Percentiles rank a stretch among this genome's conserved stretches.
Conservation (phyloP, 2,329 filamentous ascomycete genomes). For the Fusarium sp. region DNA sequence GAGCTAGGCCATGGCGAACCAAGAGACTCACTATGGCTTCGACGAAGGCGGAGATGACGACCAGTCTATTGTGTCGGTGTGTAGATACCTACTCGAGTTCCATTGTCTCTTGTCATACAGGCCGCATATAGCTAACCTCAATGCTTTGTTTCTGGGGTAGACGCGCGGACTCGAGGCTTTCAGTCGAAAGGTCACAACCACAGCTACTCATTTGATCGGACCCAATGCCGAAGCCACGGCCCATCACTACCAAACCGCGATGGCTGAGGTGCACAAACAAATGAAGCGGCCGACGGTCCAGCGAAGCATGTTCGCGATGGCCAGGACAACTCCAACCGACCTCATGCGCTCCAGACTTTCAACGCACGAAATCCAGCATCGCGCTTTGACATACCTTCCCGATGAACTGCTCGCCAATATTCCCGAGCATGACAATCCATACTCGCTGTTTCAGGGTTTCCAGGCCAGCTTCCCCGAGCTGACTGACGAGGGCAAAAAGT, state of each 20-base stretch:
- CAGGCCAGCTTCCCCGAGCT: constrained; percentile 84
- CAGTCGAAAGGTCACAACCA: constrained; percentile 92
- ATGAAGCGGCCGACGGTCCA: constrained; percentile 85
- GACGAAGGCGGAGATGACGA: constrained; percentile 59
- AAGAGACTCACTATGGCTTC: constrained; percentile 58
- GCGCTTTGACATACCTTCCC: constrained; percentile 86
- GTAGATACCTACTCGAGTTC: constrained; percentile 34
- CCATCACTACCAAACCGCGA: constrained; percentile 84
- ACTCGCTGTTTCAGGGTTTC: constrained; percentile 97
- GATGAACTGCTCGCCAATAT: constrained; percentile 92
- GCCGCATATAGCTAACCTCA: constrained; percentile 30
- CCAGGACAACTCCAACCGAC: constrained; percentile 91
- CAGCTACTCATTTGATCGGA: constrained; percentile 88
- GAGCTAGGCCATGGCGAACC: constrained; percentile 54
- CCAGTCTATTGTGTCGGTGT: constrained; percentile 58
- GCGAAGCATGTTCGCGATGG: constrained; percentile 89
- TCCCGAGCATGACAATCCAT: constrained; percentile 84
- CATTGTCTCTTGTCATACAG: constrained; percentile 27
- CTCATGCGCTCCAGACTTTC: constrained; percentile 92
- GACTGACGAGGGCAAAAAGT: constrained; percentile 76
- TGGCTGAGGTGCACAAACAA: constrained; percentile 90
- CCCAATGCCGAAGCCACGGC: constrained; percentile 64
- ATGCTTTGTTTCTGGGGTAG: constrained; percentile 57
- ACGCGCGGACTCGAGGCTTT: constrained; percentile 91
- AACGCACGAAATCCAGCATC: constrained; percentile 90